Conservation (phyloP, 257 asterid genomes). For the Ilex aquifolium region DNA sequence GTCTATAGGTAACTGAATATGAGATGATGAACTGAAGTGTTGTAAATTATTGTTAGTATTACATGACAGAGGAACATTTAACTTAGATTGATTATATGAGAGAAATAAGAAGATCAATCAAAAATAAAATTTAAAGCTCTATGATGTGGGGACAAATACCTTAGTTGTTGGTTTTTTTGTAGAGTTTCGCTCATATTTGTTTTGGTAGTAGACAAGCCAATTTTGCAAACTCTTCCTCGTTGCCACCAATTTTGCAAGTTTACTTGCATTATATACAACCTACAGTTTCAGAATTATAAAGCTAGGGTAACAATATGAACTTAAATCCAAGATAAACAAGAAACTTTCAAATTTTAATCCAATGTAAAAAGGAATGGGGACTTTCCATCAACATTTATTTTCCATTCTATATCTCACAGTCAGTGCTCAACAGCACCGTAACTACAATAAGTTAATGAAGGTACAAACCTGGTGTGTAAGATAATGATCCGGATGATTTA, state of each 20-base stretch:
- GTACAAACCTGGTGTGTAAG: slow-evolving; percentile 62
- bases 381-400: not conserved
- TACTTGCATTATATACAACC: slow-evolving; percentile 68
- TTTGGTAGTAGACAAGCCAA: slow-evolving; percentile 78
- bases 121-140: not conserved
- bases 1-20: slow-evolving; percentile 49
- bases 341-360: not conserved
- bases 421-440: no score
- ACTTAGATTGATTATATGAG: not conserved
- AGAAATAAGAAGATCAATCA: slow-evolving; percentile 2
- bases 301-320: not conserved
- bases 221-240: slow-evolving; percentile 51
- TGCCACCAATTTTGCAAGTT: slow-evolving; percentile 58
- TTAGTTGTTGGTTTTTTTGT: slow-evolving; percentile 47
- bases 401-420: no score
- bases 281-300: slow-evolving; percentile 17
- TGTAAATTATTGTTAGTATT: not conserved
- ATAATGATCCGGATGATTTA: slow-evolving; percentile 77
- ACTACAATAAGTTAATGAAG: not conserved
- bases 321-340: not conserved
- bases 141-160: slow-evolving; percentile 37
- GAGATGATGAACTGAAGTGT: slow-evolving; percentile 16
- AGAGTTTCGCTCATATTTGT: slow-evolving; percentile 61
- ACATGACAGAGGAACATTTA: no score
- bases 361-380: not conserved